Conservation (phyloP, 1,284 basidiomycete species). For the Trametes sp. region DNA sequence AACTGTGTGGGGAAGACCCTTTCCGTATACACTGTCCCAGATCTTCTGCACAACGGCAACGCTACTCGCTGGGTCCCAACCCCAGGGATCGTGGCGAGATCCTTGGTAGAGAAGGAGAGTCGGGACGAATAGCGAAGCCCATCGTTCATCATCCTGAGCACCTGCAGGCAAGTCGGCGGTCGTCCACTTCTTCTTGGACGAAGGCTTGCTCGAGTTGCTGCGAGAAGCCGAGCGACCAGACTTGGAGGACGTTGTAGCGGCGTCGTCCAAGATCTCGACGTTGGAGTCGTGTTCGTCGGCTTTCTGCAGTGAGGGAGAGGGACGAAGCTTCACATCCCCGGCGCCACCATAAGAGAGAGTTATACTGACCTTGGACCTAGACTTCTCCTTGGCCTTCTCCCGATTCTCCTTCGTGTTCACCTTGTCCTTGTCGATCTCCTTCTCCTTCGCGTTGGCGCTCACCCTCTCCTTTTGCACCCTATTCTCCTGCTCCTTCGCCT, state of each 20-base stretch:
- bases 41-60: not conserved
- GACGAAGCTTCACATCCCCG: too few species aligned
- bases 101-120: not conserved
- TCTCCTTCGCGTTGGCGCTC: too few species aligned
- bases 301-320: too few species aligned
- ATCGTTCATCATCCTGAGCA: not conserved
- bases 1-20: not conserved
- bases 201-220: not conserved
- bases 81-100: not conserved
- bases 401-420: too few species aligned
- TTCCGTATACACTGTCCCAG: not conserved
- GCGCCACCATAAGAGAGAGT: too few species aligned
- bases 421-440: too few species aligned
- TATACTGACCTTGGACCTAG: too few species aligned
- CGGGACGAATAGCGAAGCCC: not conserved
- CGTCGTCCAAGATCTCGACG: not conserved
- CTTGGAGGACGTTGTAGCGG: not conserved
- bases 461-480: too few species aligned
- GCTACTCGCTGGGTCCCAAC: not conserved
- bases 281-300: not conserved
- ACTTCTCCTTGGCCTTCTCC: too few species aligned
- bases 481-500: too few species aligned
- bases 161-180: not conserved
- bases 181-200: not conserved
- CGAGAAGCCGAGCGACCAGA: not conserved